Base-by-base conservation (phyloP, 139 green algal species). In the Dunaliella primolecta region DNA sequence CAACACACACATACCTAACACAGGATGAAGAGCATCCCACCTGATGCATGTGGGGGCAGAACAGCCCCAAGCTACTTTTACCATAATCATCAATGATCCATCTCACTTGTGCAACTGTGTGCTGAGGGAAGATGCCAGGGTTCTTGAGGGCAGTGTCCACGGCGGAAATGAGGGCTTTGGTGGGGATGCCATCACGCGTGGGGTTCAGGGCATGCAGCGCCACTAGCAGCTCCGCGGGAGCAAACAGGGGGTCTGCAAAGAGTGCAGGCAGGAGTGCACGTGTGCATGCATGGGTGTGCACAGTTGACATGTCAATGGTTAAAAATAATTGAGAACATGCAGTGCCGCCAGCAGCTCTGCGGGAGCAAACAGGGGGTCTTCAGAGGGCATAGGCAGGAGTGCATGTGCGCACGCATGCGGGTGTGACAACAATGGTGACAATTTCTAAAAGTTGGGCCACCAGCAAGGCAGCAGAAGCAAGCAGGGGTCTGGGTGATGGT, bases 341-440 rank as follows among this genome's bases (percentile, higher is more conserved):
- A 96, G 86, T 34, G 75, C 78, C 77, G 93, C 84, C 72, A 96
- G 89, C 81, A 96, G 87, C 87, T 96, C 91, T 20, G 83, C 33
- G 0, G 93, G 86, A 1, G 81, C 75, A 81, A 96, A 90, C 36
- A 93, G 86, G 2, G 88, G 77, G 34, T 89, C 77, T 84, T 81
- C 74, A 36, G n/a, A 30, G 20, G 11, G 11, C 2, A 2, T 1
- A 30, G 36, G 29, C 0, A 83, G 36, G 56, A 27, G 23, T 7
- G 36, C 1, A 36, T 27, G 11, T 0, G 75, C 7, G 78, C 11
- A 29, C 29, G 1, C 20, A 1, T 29, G 21, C 1, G 38, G 20
- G 1, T 1, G 37, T n/a, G 3, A 35, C 2, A 1, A 75, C 23
- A n/a, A 36, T n/a, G n/a, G n/a, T n/a, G n/a, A n/a, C n/a, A n/a